Percentiles rank a stretch among this genome's conserved stretches.
Conservation (phyloP, 2,329 filamentous ascomycete species). For the Tolypocladium pustulatum region DNA sequence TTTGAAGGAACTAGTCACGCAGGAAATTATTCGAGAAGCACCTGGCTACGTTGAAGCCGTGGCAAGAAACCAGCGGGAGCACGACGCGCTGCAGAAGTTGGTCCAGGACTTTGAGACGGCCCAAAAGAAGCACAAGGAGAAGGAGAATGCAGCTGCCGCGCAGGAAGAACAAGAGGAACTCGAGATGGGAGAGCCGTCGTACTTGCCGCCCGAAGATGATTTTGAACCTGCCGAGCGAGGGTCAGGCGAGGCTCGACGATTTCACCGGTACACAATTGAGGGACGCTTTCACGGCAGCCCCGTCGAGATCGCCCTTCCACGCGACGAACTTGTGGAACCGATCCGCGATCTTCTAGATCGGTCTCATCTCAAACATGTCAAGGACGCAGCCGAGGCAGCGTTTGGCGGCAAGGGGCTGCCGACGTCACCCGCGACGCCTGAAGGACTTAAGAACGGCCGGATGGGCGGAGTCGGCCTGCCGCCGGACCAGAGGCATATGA, state of each 20-base stretch:
- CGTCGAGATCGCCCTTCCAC: conserved; percentile 64
- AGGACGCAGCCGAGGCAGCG: conserved; percentile 56
- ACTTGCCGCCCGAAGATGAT: conserved; percentile 21
- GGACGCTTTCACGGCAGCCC: conserved; percentile 69
- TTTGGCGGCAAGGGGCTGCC: conserved; percentile 74
- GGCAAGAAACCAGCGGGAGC: conserved; percentile 45
- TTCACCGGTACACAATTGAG: conserved; percentile 63
- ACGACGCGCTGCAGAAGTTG: conserved; percentile 40
- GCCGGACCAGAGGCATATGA: conserved; percentile 56
- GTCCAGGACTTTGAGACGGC: conserved; percentile 47
- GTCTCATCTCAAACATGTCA: conserved; percentile 64
- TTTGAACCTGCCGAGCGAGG: conserved; percentile 21
- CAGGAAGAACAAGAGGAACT: conserved; percentile 11
- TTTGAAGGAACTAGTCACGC: conserved; percentile 8
- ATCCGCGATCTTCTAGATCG: conserved; percentile 58
- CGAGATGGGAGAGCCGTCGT: conserved; percentile 14
- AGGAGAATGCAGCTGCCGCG: conserved; percentile 13
- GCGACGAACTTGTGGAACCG: conserved; percentile 56
- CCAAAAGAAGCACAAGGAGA: conserved; percentile 22
- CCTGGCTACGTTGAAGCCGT: conserved; percentile 34
- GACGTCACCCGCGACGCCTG: conserved; percentile 62
- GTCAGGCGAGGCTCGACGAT: conserved; percentile 31
- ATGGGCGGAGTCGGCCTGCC: conserved; percentile 57
- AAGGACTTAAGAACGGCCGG: conserved; percentile 40
- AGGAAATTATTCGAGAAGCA: conserved; percentile 14